Evolutionary conservation across 331 rosid genomes (phyloP), one percentile per base, ranked within the genome.

Genomic region (Acacia concinna): DNA sequence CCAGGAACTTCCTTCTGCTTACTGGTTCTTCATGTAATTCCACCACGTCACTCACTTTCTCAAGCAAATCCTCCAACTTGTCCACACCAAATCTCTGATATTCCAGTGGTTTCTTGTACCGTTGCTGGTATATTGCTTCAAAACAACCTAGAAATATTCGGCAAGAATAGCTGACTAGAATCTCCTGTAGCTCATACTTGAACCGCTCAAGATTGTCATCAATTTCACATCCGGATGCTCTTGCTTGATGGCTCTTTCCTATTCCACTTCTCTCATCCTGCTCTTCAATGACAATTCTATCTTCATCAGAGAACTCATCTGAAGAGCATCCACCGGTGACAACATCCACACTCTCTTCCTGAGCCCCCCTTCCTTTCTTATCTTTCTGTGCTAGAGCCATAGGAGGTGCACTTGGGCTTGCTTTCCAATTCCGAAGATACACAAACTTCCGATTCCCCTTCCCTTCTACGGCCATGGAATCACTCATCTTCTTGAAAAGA

Each of bases 151-250:
- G 60, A 83, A 81, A 84, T 79, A 96, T 93, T 79, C 85, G 81
- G 78, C 98, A 96, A 32, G 99, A 96, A 85, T 93, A 96, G 90
- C 98, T 91, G 27, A 96, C 99, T 4, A 96, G 88, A 81, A 96
- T 93, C 92, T 96, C 99, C 60, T 91, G 97, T 73, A 96, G 86
- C 83, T 96, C 97, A 56, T 81, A 73, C 81, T 91, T 96, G 87
- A 96, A 96, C 81, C 81, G 85, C 81, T 88, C 90, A 6, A 96
- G 89, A 71, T 46, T 1, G 62, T 77, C 83, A 79, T 83, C 84
- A 63, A 43, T 81, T 79, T 81, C 89, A 66, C 86, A 67, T 56
- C 77, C 64, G 66, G 69, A 81, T 25, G 68, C 78, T 77, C 81
- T 81, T 57, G 81, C 83, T 44, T 72, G 78, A 83, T 81, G 82